Evolutionary conservation across 2,329 filamentous ascomycete genomes (phyloP).

Genomic region (Alternaria infectoria): DNA sequence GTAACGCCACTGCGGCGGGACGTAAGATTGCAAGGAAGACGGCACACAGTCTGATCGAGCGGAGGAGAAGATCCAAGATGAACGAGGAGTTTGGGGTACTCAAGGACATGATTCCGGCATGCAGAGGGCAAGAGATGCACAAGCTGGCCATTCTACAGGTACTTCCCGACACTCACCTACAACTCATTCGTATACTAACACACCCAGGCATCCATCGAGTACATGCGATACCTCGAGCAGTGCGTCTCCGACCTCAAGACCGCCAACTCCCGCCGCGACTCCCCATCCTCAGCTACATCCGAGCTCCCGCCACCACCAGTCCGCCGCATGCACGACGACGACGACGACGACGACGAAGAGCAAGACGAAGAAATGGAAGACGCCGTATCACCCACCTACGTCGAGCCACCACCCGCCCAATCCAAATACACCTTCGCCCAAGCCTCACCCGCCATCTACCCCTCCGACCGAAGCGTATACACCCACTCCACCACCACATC

Average conservation of each 20-base stretch:
- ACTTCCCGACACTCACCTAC: slow-evolving; percentile 9
- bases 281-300: slow-evolving; percentile 35
- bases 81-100: slow-evolving; percentile 95
- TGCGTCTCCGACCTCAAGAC: slow-evolving; percentile 80
- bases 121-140: slow-evolving; percentile 94
- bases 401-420: slow-evolving; percentile 11
- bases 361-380: slow-evolving; percentile 56
- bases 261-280: slow-evolving; percentile 36
- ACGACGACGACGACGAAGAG: slow-evolving; percentile 56
- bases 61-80: slow-evolving; percentile 92
- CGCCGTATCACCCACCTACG: slow-evolving; percentile 37
- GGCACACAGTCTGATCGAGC: slow-evolving; percentile 92
- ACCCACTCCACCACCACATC: slow-evolving; percentile 50
- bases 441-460: slow-evolving; percentile 44
- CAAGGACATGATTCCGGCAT: slow-evolving; percentile 95
- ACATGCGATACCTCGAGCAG: slow-evolving; percentile 90
- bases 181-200: background rate
- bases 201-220: slow-evolving; percentile 83
- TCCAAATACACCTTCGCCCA: slow-evolving; percentile 35
- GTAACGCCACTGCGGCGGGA: slow-evolving; percentile 79
- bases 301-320: slow-evolving; percentile 29
- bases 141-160: slow-evolving; percentile 96
- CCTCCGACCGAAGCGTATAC: slow-evolving; percentile 47
- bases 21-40: slow-evolving; percentile 95
- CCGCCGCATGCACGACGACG: slow-evolving; percentile 38